phyloP scores from a whole-genome alignment of 2,329 filamentous ascomycete genomes.

The Aureobasidium sp. region DNA sequence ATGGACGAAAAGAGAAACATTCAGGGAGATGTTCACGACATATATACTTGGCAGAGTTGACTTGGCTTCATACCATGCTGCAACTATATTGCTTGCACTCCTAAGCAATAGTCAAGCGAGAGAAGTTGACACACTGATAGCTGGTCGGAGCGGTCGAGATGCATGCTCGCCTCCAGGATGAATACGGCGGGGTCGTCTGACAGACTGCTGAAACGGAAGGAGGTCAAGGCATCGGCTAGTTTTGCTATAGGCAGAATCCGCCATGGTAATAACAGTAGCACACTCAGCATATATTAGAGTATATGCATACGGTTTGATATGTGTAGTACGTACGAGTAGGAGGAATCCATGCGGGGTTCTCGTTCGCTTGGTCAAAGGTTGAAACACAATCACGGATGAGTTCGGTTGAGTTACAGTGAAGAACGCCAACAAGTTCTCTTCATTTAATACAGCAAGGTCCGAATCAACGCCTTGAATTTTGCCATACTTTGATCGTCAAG shows the following conservation, averaged over 20 bases:
- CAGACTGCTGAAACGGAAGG: neutral
- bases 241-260: neutral
- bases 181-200: constrained; percentile 3
- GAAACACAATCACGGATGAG: constrained; percentile 9
- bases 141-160: neutral
- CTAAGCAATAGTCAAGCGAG: neutral
- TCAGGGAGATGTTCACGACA: neutral
- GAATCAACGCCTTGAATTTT: neutral
- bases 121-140: constrained; percentile 2
- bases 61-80: neutral
- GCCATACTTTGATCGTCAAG: constrained; percentile 1
- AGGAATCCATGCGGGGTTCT: neutral
- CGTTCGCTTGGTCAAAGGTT: constrained; percentile 9
- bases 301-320: too few relatives aligned
- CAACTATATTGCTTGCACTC: constrained; percentile 8
- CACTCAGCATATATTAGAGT: constrained; percentile 5
- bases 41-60: neutral
- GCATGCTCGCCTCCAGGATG: neutral
- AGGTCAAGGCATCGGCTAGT: constrained; percentile 1
- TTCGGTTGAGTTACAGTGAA: constrained; percentile 11
- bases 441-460: neutral
- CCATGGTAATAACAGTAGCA: neutral
- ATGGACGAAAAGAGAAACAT: neutral
- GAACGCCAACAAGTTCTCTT: neutral
- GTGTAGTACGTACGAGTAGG: constrained; percentile 1